Evolutionary conservation across 768 basidiomycete genomes (phyloP).

Genomic region (Lactarius quietus): DNA sequence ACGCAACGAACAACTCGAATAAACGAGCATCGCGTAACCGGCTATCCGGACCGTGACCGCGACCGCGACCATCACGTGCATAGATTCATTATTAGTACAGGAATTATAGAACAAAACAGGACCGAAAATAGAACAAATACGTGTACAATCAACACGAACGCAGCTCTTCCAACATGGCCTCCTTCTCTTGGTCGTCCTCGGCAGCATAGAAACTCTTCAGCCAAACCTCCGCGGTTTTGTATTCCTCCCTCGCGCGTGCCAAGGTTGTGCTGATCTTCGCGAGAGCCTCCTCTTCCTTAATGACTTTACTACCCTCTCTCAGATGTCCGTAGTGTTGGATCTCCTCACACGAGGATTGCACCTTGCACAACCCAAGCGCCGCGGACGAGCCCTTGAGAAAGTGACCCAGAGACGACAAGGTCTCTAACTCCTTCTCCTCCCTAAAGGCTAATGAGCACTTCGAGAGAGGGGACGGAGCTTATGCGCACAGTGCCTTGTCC

Average conservation of each 20-base stretch:
- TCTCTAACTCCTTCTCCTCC: slow-evolving; percentile 52
- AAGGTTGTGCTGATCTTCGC: slow-evolving; percentile 18
- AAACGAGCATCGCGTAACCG: slow-evolving; percentile 21
- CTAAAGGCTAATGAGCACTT: slow-evolving; percentile 44
- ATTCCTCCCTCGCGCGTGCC: slow-evolving; percentile 17
- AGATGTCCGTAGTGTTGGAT: slow-evolving; percentile 71
- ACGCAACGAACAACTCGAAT: background rate
- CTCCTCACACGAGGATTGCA: slow-evolving; percentile 82
- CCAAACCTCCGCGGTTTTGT: slow-evolving; percentile 17
- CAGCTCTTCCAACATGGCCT: no score
- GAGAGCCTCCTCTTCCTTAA: slow-evolving; percentile 15
- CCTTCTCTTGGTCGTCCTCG: background rate
- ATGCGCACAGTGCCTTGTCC: slow-evolving; percentile 42
- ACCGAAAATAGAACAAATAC: background rate
- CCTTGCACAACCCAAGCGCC: slow-evolving; percentile 78
- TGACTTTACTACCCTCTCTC: background rate
- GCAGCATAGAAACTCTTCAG: slow-evolving; percentile 12
- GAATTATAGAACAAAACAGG: background rate
- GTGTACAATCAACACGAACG: background rate
- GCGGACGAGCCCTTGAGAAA: slow-evolving; percentile 98
- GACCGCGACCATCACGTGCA: slow-evolving; percentile 24
- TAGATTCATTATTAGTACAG: background rate
- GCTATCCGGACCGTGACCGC: slow-evolving; percentile 20
- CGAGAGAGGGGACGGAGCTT: background rate
- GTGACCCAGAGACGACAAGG: slow-evolving; percentile 78